phyloP scores from a whole-genome alignment of 805 yeast genomes.

The Candida michaelii region DNA sequence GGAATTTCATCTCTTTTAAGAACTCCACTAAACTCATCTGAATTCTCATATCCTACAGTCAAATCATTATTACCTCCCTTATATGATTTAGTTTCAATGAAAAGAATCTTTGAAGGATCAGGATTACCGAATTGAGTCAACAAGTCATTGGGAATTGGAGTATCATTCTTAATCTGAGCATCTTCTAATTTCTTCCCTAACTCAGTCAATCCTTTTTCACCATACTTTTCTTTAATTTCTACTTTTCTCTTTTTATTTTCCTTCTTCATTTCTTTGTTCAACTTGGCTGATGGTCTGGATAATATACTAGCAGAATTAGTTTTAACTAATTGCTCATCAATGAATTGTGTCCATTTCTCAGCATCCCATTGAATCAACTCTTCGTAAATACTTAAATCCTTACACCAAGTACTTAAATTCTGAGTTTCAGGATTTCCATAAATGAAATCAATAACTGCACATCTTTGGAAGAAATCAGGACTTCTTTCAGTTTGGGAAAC shows the following conservation, averaged over 20 bases:
- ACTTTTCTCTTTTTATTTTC: constrained; percentile 50
- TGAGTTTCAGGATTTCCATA: constrained; percentile 70
- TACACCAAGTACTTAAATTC: constrained; percentile 55
- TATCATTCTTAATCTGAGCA: constrained; percentile 70
- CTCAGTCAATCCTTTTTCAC: constrained; percentile 57
- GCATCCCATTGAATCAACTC: constrained; percentile 57
- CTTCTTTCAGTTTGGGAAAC: constrained; percentile 62
- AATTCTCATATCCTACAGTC: constrained; percentile 25
- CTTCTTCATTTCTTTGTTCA: constrained; percentile 53
- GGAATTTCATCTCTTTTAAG: constrained; percentile 33
- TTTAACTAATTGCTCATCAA: constrained; percentile 53
- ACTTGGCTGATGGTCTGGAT: constrained; percentile 65
- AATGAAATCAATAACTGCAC: constrained; percentile 75
- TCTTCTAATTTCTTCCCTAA: constrained; percentile 51
- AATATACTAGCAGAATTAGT: constrained; percentile 65
- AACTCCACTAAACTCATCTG: constrained; percentile 20
- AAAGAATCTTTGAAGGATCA: constrained; percentile 70
- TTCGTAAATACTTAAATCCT: constrained; percentile 60
- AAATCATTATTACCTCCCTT: constrained; percentile 52
- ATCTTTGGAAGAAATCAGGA: constrained; percentile 57
- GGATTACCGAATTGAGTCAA: constrained; percentile 65
- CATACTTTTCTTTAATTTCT: constrained; percentile 52
- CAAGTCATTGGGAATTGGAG: constrained; percentile 71
- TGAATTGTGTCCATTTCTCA: constrained; percentile 64
- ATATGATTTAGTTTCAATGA: constrained; percentile 68